phyloP scores from a whole-genome alignment of 1,284 basidiomycete species.

The Dichomitus squalens region DNA sequence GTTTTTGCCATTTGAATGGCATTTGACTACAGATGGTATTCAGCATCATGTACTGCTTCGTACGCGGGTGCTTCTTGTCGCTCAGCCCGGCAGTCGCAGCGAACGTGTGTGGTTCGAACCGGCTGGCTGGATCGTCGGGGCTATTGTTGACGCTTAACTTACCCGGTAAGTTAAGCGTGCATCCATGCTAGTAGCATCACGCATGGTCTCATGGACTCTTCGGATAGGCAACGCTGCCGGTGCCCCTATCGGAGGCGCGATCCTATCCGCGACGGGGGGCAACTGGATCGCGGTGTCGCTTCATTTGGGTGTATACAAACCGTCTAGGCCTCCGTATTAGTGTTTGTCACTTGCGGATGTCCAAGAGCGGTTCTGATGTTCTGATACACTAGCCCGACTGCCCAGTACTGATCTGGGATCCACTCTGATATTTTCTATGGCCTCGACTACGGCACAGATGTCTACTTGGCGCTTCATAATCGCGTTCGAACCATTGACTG shows the following conservation, averaged over 20 bases:
- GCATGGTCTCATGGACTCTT: too few relatives aligned
- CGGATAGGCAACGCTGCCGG: slow-evolving; percentile 19
- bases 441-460: too few relatives aligned
- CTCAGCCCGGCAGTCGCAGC: slow-evolving; percentile 17
- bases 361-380: too few relatives aligned
- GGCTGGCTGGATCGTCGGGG: slow-evolving; percentile 23
- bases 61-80: slow-evolving; percentile 31
- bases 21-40: slow-evolving; percentile 25
- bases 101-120: slow-evolving; percentile 21
- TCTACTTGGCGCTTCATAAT: too few relatives aligned
- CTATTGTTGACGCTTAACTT: slow-evolving; percentile 23
- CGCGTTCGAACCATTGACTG: too few relatives aligned
- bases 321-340: slow-evolving; percentile 14
- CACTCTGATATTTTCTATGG: too few relatives aligned
- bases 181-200: too few relatives aligned
- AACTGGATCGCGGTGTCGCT: slow-evolving; percentile 21
- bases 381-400: too few relatives aligned
- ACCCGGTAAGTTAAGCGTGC: slow-evolving; percentile 13
- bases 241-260: slow-evolving; percentile 21
- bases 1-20: too few relatives aligned
- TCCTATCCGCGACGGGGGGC: slow-evolving; percentile 14
- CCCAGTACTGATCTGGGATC: too few relatives aligned
- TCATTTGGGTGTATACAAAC: slow-evolving; percentile 19
- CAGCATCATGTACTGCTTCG: slow-evolving; percentile 30
- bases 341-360: too few relatives aligned